Base-by-base conservation (phyloP, 371 early-diverging fungal species). In the Mucor saturninus region DNA sequence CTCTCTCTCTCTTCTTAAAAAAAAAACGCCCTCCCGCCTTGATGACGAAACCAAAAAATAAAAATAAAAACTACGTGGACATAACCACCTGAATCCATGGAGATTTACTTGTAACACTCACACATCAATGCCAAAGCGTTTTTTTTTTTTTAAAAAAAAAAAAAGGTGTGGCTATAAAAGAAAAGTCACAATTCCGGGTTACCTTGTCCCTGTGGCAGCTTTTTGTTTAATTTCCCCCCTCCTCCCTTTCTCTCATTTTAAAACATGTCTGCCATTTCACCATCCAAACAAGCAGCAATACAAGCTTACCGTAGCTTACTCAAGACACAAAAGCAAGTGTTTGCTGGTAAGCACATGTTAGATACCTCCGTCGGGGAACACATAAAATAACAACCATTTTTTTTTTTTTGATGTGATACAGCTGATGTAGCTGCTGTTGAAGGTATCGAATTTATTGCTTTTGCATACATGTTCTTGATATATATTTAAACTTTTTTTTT, bases 261-360 rank as follows among this genome's bases (percentile, higher is more conserved):
- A 9, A 50, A 15, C 8, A 38, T 26, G 48, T 35, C 52, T 4
- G 40, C 59, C 21, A 61, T 67, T 32, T 53, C 61, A 40, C 67
- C 67, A 13, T 79, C 79, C 40, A 76, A 72, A 51, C 63, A 70
- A 72, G 78, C 76, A 52, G 81, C 62, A 2, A 60, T 80, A 21
- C 56, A 72, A 28, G 81, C 81, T n/a, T 80, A 80, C 43, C 67
- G 76, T 42, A 62, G 64, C 37, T 68, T 80, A 30, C 58, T 80
- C 15, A 69, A 67, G 58, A 77, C 81, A 46, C 81, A 80, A 62
- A 72, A 61, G 35, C 55, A 75, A 65, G 78, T 77, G 1, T 80
- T 80, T 71, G 67, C 55, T 59, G 49, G 80, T 80, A 72, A 71
- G 63, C 30, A 4, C 21, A 21, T 21, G 21, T 21, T 21, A 21